Percentiles rank a stretch among this genome's conserved stretches.
phyloP scores from a whole-genome alignment of 768 basidiomycete species.

The Suillus fuscotomentosus region DNA sequence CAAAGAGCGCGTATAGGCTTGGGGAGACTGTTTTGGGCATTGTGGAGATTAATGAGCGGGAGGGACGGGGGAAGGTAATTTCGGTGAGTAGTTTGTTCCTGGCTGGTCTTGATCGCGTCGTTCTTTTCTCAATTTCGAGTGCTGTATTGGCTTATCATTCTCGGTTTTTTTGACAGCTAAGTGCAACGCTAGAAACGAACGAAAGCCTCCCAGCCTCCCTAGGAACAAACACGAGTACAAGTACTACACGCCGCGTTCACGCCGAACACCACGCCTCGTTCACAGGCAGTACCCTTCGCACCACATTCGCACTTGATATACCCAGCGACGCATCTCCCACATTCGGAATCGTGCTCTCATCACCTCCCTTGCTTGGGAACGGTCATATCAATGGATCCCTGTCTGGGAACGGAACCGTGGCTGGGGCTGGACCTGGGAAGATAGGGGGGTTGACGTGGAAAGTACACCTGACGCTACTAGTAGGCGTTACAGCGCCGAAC shows the following conservation, averaged over 20 bases:
- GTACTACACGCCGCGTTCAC: conserved; percentile 66
- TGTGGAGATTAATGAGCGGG: conserved; percentile 78
- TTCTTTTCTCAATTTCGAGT: not conserved
- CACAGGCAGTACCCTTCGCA: conserved; percentile 66
- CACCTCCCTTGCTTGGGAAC: not conserved
- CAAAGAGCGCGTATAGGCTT: conserved; percentile 86
- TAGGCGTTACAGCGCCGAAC: conserved; percentile 58
- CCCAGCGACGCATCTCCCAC: conserved; percentile 89
- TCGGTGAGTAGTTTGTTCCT: conserved; percentile 52
- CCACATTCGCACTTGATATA: conserved; percentile 88
- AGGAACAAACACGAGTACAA: conserved; percentile 15
- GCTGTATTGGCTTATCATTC: not conserved
- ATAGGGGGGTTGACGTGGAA: conserved; percentile 89
- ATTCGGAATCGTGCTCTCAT: conserved; percentile 40
- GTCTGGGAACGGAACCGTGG: not conserved
- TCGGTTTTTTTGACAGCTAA: conserved; percentile 50
- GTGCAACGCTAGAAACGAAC: conserved; percentile 86
- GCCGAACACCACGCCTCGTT: conserved; percentile 85
- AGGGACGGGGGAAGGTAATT: conserved; percentile 72
- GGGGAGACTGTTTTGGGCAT: conserved; percentile 92
- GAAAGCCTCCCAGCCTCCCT: conserved; percentile 71
- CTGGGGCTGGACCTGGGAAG: conserved; percentile 1
- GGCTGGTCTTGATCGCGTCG: not conserved
- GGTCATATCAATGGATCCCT: not conserved
- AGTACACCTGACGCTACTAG: conserved; percentile 82